Percentiles rank a stretch among this genome's conserved stretches.
Conservation (phyloP, 495 filamentous ascomycete species). For the Lichina pygmaea region DNA sequence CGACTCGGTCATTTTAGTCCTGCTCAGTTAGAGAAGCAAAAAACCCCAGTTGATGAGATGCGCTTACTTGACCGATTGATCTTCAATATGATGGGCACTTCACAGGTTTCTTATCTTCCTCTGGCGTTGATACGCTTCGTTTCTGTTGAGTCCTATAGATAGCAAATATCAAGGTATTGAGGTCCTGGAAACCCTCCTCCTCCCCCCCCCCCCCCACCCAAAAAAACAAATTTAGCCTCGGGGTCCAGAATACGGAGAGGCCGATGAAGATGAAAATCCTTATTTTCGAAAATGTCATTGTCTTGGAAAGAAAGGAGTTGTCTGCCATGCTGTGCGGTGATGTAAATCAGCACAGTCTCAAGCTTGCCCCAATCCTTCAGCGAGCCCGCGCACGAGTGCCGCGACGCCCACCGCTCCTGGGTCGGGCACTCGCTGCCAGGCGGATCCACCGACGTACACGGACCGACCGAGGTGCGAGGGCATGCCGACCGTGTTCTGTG, state of each 20-base stretch:
- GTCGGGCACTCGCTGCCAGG: constrained; percentile 60
- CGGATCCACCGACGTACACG: constrained; percentile 77
- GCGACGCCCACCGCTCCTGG: constrained; percentile 72
- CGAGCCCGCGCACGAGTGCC: constrained; percentile 55
- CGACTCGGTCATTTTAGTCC: constrained; percentile 78
- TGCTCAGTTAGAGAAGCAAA: constrained; percentile 38
- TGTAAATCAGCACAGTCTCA: too few species aligned
- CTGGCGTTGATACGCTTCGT: too few species aligned
- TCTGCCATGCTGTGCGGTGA: not conserved
- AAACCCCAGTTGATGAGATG: too few species aligned
- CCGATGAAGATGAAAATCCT: too few species aligned
- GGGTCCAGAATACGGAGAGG: too few species aligned
- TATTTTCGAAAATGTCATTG: not conserved
- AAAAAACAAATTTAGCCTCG: too few species aligned
- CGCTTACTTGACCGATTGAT: too few species aligned
- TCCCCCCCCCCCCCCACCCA: not conserved
- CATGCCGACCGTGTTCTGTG: constrained; percentile 75
- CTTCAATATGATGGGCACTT: too few species aligned
- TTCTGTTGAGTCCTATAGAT: too few species aligned
- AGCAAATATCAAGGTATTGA: too few species aligned
- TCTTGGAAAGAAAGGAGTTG: not conserved
- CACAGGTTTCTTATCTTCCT: too few species aligned
- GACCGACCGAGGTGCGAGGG: constrained; percentile 62
- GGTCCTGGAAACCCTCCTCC: not conserved
- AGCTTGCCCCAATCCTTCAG: constrained; percentile 17